Base-by-base conservation (phyloP, 139 green algal species). In the Nannochloris sp. region DNA sequence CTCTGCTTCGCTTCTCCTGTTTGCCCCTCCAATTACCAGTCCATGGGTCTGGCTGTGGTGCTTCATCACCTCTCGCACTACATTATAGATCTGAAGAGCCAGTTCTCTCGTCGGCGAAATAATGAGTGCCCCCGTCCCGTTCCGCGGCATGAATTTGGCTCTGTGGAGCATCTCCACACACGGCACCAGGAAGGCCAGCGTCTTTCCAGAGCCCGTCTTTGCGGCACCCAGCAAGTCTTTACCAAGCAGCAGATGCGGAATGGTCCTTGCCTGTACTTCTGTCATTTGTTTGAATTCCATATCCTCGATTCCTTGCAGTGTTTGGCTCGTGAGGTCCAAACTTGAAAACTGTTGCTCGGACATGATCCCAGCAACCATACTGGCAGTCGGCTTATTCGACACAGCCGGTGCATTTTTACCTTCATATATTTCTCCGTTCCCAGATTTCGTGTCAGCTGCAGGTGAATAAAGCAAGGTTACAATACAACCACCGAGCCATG, bases 1-100 rank as follows among this genome's bases (percentile, higher is more conserved):
- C 81, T 97, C 91, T 2, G 90, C 90, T 79, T 99, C 93, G 6
- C 81, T 83, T 36, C 89, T 80, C 36, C 93, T 78, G 81, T 99
- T 99, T n/a, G 89, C 87, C 3, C 93, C 93, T 2, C 93, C 93
- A 86, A 99, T 99, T 1, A 99, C 84, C 16, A 98, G 59, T 4
- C 89, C 92, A 68, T 97, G 92, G 12, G 90, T 97, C 79, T 98
- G 92, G 15, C 66, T 86, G 76, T 96, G 88, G 66, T 90, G 70
- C 76, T 87, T 80, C 78, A 96, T 87, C n/a, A 98, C 64, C 50
- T 98, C 90, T 15, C 82, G 70, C 4, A 82, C 86, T n/a, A 96
- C 90, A 51, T 75, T 81, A 60, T 97, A 98, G 48, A 96, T 97
- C 82, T 96, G 90, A 79, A 99, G 81, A 12, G 90, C 84, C 67